Base-by-base conservation (phyloP, 352 stramenopile genomes). In the Globisporangium ultimum region DNA sequence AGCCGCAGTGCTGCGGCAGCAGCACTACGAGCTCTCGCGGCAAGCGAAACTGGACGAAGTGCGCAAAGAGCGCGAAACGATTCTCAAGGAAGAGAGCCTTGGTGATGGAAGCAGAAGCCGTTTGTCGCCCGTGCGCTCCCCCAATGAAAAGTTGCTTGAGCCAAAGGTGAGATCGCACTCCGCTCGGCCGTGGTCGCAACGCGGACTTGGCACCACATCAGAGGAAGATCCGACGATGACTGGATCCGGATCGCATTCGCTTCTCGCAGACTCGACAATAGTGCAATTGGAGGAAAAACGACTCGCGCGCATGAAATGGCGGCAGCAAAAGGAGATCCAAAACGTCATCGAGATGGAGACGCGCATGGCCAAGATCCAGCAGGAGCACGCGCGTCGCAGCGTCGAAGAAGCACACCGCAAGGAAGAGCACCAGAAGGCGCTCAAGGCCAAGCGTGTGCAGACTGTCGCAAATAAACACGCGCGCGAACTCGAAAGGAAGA, bases 311-410 rank as follows among this genome's bases (percentile, higher is more conserved):
- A 90, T 93, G 41, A 93, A 91, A 53, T 50, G 77, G 40, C 74
- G 81, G 0, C 84, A 93, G 59, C 66, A 90, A 56, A 80, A 77
- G 32, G 84, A 93, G 38, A 82, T 93, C 52, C 79, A 87, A 32
- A 67, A 63, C 38, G 74, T 87, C n/a, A 87, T 93, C 59, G 79
- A 93, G 34, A 89, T 81, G 74, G 84, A 93, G 45, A 67, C 67
- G n/a, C 85, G 82, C 40, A 80, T 87, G 58, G 81, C 78, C 46
- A 76, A 82, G 47, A 68, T 89, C 18, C 80, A 91, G 22, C 63
- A 82, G 9, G 79, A 90, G 45, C 87, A 87, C 32, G 70, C 79
- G 11, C 68, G 66, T 6, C 79, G 79, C 10, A 66, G 66, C 20
- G 70, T n/a, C n/a, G n/a, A n/a, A n/a, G n/a, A n/a, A n/a, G n/a